Evolutionary conservation across 176 grass and related monocot genomes (phyloP).

Genomic region (Poa annua): DNA sequence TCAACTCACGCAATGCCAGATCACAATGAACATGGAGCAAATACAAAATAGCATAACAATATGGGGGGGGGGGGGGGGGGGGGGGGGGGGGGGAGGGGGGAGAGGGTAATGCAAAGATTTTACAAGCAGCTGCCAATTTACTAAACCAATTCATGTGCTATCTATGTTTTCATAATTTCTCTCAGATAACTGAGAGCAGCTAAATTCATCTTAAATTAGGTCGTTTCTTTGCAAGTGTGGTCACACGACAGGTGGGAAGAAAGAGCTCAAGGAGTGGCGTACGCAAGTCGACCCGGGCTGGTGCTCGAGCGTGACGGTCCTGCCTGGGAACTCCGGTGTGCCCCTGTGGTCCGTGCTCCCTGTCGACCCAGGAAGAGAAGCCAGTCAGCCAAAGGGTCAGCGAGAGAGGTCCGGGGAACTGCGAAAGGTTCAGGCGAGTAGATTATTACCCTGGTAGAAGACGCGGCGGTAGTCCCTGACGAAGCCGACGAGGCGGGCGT

Average conservation of each 20-base stretch:
- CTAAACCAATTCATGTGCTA: not conserved
- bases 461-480: slow-evolving; percentile 75
- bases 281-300: slow-evolving; percentile 67
- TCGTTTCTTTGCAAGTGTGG: not conserved
- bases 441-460: slow-evolving; percentile 80
- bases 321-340: slow-evolving; percentile 77
- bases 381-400: not conserved
- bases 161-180: not conserved
- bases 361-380: slow-evolving; percentile 23
- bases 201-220: not conserved
- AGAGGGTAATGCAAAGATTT: not conserved
- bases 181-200: not conserved
- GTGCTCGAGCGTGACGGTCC: slow-evolving; percentile 84
- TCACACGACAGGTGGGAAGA: not conserved
- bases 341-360: slow-evolving; percentile 96
- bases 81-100: too few relatives aligned
- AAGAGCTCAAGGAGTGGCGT: slow-evolving; percentile 28
- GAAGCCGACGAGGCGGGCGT: slow-evolving; percentile 79
- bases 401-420: too few relatives aligned
- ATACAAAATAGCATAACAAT: not conserved
- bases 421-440: too few relatives aligned
- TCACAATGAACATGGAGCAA: not conserved
- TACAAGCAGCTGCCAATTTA: not conserved
- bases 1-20: not conserved
- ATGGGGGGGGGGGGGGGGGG: too few relatives aligned